Evolutionary conservation across 2,329 filamentous ascomycete genomes (phyloP).

Genomic region (Claviceps paspali): DNA sequence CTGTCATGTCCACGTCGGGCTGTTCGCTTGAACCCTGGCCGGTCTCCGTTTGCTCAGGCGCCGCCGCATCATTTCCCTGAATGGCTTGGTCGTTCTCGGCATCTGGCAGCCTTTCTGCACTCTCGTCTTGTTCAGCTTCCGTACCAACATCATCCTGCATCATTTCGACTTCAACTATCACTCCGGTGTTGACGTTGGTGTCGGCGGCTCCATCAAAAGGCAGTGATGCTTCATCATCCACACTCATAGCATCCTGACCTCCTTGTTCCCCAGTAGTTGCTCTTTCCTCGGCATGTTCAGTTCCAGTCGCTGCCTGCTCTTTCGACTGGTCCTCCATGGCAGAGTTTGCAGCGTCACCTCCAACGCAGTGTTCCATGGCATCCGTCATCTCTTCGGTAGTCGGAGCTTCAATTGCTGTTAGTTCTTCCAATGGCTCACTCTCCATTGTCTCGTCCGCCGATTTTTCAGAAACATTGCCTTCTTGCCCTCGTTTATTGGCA

Average conservation of each 20-base stretch:
- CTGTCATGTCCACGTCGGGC: constrained; percentile 6
- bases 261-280: background rate
- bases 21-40: background rate
- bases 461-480: background rate
- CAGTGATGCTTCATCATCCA: background rate
- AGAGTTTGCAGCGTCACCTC: background rate
- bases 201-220: background rate
- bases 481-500: background rate
- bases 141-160: background rate
- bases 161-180: background rate
- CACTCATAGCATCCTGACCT: background rate
- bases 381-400: background rate
- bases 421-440: background rate
- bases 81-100: background rate
- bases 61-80: background rate
- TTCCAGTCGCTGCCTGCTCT: background rate
- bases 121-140: background rate
- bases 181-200: background rate
- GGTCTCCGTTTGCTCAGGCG: background rate
- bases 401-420: background rate
- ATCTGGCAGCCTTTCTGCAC: background rate
- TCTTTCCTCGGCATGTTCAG: background rate
- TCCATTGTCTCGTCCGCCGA: background rate
- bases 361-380: background rate
- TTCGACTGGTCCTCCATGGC: background rate